Evolutionary conservation across 2,329 filamentous ascomycete species (phyloP).

Genomic region (Fusarium pseudograminearum): DNA sequence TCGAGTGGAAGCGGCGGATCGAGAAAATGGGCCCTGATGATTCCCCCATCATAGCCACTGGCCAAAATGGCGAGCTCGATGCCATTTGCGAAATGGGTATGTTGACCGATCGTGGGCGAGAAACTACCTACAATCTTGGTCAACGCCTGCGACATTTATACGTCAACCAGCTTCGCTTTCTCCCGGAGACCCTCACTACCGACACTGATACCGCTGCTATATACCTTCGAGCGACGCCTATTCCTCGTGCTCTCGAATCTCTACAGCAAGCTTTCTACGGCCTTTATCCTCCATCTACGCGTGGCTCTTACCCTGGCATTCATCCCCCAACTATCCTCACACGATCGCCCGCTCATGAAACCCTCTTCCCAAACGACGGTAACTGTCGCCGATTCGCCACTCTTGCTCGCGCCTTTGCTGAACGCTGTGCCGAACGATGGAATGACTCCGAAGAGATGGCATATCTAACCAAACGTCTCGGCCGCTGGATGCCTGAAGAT

Average conservation of each 20-base stretch:
- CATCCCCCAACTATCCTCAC: conserved; percentile 74
- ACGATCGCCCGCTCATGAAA: conserved; percentile 76
- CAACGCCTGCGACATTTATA: conserved; percentile 77
- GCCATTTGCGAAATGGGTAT: conserved; percentile 83
- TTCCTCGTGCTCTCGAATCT: conserved; percentile 81
- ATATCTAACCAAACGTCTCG: conserved; percentile 81
- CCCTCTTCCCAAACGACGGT: conserved; percentile 81
- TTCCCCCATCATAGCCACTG: conserved; percentile 76
- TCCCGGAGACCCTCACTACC: conserved; percentile 69
- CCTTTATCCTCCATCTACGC: conserved; percentile 72
- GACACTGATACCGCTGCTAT: conserved; percentile 68
- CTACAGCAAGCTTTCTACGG: conserved; percentile 81
- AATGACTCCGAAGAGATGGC: conserved; percentile 84
- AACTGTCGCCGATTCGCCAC: conserved; percentile 79
- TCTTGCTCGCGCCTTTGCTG: conserved; percentile 76
- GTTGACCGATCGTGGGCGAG: conserved; percentile 79
- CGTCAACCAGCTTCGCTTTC: conserved; percentile 78
- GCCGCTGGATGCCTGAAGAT: conserved; percentile 85
- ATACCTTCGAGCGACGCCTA: conserved; percentile 79
- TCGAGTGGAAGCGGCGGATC: conserved; percentile 77
- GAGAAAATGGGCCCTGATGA: conserved; percentile 83
- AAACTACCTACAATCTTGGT: conserved; percentile 78
- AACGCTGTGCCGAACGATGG: conserved; percentile 78
- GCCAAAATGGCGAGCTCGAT: conserved; percentile 78
- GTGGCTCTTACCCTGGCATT: conserved; percentile 59